Conservation (phyloP, 228 moss, liverwort and hornwort genomes). For the Sphagnum magellanicum region DNA sequence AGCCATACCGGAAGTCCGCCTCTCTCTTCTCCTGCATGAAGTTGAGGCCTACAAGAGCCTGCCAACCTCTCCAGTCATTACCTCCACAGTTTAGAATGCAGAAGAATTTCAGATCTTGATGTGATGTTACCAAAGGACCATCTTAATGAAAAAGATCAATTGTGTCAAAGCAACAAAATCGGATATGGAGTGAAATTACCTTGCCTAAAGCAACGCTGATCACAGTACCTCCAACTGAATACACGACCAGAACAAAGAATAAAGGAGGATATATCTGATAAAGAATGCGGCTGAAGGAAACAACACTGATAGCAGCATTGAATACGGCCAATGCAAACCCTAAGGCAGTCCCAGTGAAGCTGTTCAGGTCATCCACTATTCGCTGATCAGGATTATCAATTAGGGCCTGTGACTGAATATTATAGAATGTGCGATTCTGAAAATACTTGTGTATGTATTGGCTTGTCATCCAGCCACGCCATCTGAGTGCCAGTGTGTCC, state of each 20-base stretch:
- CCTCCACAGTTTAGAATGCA: background rate
- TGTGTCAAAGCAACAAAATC: no score
- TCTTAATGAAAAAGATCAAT: no score
- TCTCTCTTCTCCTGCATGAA: conserved; percentile 88
- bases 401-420: conserved; percentile 76
- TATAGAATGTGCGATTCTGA: conserved; percentile 74
- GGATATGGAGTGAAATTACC: conserved; percentile 24
- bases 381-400: conserved; percentile 95
- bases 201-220: conserved; percentile 81
- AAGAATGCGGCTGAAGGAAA: conserved; percentile 87
- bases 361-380: conserved; percentile 75
- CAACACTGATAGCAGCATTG: conserved; percentile 73
- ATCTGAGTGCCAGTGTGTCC: conserved; percentile 80
- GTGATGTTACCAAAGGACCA: no score
- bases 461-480: conserved; percentile 94
- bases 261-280: conserved; percentile 89
- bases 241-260: conserved; percentile 73
- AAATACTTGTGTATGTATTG: conserved; percentile 73
- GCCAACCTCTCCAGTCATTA: conserved; percentile 12
- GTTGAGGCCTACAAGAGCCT: conserved; percentile 83
- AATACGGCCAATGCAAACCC: conserved; percentile 73
- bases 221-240: conserved; percentile 76
- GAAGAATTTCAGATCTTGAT: no score
- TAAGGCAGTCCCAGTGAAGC: conserved; percentile 72
- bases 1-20: conserved; percentile 73